Evolutionary conservation across 805 yeast genomes (phyloP).

Genomic region (Ogataea ganodermae): DNA sequence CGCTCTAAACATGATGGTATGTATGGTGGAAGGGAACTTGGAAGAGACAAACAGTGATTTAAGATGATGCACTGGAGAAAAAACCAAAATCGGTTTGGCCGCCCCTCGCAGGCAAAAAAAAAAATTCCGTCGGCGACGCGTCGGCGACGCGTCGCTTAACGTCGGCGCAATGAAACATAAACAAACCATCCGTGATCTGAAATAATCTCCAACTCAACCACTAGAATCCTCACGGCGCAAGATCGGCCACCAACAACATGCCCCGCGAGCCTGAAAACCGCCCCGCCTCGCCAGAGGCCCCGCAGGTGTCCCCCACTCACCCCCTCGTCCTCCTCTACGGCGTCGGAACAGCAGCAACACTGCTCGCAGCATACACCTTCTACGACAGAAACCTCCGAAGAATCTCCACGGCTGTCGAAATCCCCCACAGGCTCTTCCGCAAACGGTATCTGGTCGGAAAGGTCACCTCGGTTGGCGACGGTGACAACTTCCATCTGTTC

Average conservation of each 20-base stretch:
- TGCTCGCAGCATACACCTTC: constrained; percentile 44
- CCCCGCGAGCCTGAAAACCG: background rate
- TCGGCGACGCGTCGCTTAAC: constrained; percentile 9
- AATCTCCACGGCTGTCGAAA: constrained; percentile 47
- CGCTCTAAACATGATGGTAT: background rate
- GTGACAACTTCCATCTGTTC: constrained; percentile 88
- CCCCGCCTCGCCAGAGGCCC: too few relatives aligned
- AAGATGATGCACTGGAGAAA: too few relatives aligned
- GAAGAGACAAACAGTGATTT: too few relatives aligned
- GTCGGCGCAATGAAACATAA: constrained; percentile 2
- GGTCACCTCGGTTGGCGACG: constrained; percentile 92
- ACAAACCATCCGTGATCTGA: constrained; percentile 4
- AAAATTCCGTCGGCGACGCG: constrained; percentile 2
- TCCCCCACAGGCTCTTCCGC: constrained; percentile 51
- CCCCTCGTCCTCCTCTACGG: constrained; percentile 36
- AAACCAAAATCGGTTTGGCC: too few relatives aligned
- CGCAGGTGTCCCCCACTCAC: constrained; percentile 26
- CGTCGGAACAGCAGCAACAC: constrained; percentile 31
- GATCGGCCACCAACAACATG: background rate
- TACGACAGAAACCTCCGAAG: constrained; percentile 52
- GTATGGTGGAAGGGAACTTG: too few relatives aligned
- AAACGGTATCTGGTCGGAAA: constrained; percentile 58
- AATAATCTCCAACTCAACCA: background rate
- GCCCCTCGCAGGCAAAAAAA: too few relatives aligned
- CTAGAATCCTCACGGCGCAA: background rate